These are phyloP conservation scores for Coffea eugenioides DNA, from an alignment of 257 asterid species.

Conservation along the genomic window DNA sequence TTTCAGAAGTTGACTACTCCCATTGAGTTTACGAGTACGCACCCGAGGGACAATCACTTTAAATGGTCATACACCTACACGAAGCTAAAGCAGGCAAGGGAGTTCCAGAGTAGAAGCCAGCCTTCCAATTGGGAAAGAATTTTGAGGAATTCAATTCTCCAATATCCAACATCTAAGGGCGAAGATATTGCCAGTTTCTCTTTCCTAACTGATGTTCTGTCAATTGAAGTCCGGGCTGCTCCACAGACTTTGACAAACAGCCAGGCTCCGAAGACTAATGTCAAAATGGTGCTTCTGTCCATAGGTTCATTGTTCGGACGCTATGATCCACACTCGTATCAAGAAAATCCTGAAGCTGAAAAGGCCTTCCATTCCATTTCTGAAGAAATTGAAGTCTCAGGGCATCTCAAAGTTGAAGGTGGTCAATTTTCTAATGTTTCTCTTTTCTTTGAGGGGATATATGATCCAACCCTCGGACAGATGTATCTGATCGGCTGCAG, in stretches of 20 bases:
- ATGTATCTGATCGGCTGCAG: constrained; percentile 22
- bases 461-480: constrained; percentile 12
- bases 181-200: constrained; percentile 14
- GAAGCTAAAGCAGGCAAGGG: constrained; percentile 4
- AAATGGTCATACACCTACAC: constrained; percentile 9
- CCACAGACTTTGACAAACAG: constrained; percentile 2
- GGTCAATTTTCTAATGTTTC: neutral
- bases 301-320: constrained; percentile 21
- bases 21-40: neutral
- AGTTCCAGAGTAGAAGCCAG: constrained; percentile 8
- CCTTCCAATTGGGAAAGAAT: neutral
- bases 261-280: neutral
- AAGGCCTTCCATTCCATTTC: constrained; percentile 1
- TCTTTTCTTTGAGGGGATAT: constrained; percentile 10
- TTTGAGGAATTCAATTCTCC: constrained; percentile 9
- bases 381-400: constrained; percentile 17
- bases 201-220: constrained; percentile 17
- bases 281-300: constrained; percentile 16
- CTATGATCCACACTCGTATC: neutral
- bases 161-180: constrained; percentile 18
- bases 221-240: constrained; percentile 16
- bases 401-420: constrained; percentile 9
- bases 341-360: constrained; percentile 5
- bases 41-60: neutral
- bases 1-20: constrained; percentile 1